Conservation (phyloP, 106 monocot genomes). For the Alisma plantagoaquatica region DNA sequence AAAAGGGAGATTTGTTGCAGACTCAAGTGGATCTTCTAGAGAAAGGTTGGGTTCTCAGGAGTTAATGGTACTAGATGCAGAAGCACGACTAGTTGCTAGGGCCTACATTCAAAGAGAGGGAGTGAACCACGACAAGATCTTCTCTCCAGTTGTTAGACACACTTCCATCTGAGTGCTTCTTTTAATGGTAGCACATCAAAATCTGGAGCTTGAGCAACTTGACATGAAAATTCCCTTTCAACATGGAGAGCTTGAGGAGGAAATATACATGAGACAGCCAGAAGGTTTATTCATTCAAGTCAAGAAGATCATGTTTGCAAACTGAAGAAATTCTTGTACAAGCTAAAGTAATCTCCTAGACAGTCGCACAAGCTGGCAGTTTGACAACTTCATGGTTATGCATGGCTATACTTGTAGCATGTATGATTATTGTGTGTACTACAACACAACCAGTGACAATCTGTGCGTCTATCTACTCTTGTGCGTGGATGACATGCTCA, state of each 20-base stretch:
- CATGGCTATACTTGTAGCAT: not conserved
- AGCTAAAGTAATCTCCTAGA: not conserved
- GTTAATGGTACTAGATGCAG: not conserved
- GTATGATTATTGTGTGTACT: not conserved
- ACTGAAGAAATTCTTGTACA: not conserved
- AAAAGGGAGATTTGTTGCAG: not conserved
- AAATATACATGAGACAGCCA: not conserved
- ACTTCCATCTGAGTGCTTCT: not conserved
- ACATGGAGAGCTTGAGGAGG: too few relatives aligned
- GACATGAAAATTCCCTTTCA: not conserved
- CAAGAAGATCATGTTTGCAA: too few relatives aligned
- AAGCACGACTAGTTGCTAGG: not conserved
- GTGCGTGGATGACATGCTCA: too few relatives aligned
- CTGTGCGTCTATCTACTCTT: not conserved
- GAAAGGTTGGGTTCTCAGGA: too few relatives aligned
- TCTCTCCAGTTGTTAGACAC: not conserved
- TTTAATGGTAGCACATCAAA: not conserved
- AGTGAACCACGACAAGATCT: not conserved
- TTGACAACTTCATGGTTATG: not conserved
- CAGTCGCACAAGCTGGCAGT: not conserved
- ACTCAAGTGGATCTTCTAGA: not conserved
- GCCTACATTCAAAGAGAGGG: not conserved
- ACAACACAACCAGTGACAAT: too few relatives aligned
- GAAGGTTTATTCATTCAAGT: not conserved
- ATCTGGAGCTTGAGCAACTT: not conserved